These are phyloP conservation scores for Pseudoturritis turrita DNA, from an alignment of 345 rosid species.

Conservation along the genomic window DNA sequence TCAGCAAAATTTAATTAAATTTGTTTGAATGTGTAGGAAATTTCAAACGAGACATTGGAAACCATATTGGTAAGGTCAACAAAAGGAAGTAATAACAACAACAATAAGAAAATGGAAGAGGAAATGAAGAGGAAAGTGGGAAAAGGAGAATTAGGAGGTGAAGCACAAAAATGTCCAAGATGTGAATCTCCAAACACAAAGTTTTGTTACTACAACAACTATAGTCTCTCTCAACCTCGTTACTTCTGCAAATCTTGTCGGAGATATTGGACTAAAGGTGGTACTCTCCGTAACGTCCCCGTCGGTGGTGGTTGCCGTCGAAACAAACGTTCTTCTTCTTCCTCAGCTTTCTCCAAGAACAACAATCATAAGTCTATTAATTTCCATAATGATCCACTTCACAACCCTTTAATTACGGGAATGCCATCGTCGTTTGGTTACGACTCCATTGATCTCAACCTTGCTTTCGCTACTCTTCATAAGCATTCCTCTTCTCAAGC, in stretches of 20 bases:
- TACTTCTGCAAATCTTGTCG: slow-evolving; percentile 86
- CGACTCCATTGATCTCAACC: slow-evolving; percentile 62
- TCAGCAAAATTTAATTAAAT: background rate
- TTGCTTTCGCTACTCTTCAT: slow-evolving; percentile 69
- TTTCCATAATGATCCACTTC: slow-evolving; percentile 29
- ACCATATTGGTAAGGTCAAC: slow-evolving; percentile 60
- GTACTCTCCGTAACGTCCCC: slow-evolving; percentile 72
- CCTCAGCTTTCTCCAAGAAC: slow-evolving; percentile 38
- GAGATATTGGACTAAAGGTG: slow-evolving; percentile 89
- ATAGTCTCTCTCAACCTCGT: slow-evolving; percentile 79
- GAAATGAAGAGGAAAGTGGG: slow-evolving; percentile 59
- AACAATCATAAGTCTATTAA: slow-evolving; percentile 38
- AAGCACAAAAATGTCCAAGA: slow-evolving; percentile 65
- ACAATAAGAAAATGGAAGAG: slow-evolving; percentile 23
- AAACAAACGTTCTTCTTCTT: slow-evolving; percentile 54
- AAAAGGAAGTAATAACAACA: slow-evolving; percentile 23
- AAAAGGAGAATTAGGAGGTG: slow-evolving; percentile 43
- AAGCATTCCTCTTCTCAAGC: slow-evolving; percentile 48
- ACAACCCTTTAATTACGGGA: slow-evolving; percentile 33
- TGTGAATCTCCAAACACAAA: slow-evolving; percentile 83
- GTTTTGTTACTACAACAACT: slow-evolving; percentile 90
- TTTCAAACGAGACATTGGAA: slow-evolving; percentile 51
- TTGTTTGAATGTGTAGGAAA: slow-evolving; percentile 43
- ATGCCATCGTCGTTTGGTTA: slow-evolving; percentile 42
- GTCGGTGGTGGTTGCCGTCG: slow-evolving; percentile 88